Evolutionary conservation across 352 stramenopile genomes (phyloP).

Genomic region (Heterotrichella gracilis): DNA sequence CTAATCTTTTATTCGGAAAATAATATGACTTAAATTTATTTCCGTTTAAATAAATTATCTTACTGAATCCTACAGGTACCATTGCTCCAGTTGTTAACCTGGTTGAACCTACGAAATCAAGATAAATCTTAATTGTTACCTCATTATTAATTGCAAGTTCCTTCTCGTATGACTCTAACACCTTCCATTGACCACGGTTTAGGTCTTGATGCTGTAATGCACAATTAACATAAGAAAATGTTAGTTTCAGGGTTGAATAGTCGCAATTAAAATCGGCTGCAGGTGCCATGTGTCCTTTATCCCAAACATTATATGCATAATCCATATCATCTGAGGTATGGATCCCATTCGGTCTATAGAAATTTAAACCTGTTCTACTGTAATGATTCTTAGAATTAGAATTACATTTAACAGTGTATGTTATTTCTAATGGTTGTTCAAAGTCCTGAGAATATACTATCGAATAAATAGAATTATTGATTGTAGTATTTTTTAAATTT

Average conservation of each 20-base stretch:
- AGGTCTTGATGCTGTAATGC: background rate
- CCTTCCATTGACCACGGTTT: background rate
- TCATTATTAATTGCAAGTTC: background rate
- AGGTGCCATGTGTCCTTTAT: background rate
- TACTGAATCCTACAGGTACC: background rate
- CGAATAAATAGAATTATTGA: background rate
- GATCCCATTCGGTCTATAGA: background rate
- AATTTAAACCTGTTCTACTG: background rate
- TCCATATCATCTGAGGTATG: background rate
- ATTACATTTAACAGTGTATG: background rate
- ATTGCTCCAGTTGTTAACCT: background rate
- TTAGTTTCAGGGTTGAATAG: background rate
- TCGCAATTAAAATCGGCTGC: background rate
- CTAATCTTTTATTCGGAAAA: no score
- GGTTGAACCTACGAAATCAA: background rate
- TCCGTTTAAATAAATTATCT: constrained; percentile 1
- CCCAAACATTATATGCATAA: background rate
- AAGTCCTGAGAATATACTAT: background rate
- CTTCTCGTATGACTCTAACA: background rate
- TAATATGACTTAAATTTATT: no score
- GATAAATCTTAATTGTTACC: background rate
- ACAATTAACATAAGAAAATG: background rate
- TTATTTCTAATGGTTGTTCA: background rate
- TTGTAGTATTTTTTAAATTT: no score
- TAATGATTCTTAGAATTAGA: no score